A percentile compares a stretch with the other conserved stretches of the same genome.
Evolutionary conservation across 2,329 filamentous ascomycete genomes (phyloP).

Genomic region (Sporothrix sp.): DNA sequence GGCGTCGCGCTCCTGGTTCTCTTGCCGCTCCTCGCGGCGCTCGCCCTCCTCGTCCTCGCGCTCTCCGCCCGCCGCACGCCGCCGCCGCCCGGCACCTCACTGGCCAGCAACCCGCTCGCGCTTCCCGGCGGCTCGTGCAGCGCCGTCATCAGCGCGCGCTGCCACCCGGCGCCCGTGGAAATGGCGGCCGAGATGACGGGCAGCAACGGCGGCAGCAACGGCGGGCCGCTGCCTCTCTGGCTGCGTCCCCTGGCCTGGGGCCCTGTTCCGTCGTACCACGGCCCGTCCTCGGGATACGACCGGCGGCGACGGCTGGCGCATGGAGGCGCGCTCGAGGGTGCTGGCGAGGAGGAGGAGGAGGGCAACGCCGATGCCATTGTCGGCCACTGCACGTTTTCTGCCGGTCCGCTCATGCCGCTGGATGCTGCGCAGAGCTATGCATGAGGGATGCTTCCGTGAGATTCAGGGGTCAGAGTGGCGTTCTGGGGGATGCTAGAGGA

Average conservation of each 20-base stretch:
- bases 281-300: slow-evolving; percentile 20
- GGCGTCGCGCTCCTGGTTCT: slow-evolving; percentile 33
- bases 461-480: too few species aligned
- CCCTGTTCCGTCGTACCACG: slow-evolving; percentile 27
- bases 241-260: slow-evolving; percentile 35
- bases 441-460: slow-evolving; percentile 17
- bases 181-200: slow-evolving; percentile 1
- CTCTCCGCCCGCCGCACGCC: slow-evolving; percentile 33
- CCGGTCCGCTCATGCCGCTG: slow-evolving; percentile 26
- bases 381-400: slow-evolving; percentile 37
- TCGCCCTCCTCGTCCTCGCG: slow-evolving; percentile 27
- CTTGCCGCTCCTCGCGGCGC: slow-evolving; percentile 30
- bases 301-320: slow-evolving; percentile 20
- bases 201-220: slow-evolving; percentile 16
- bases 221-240: slow-evolving; percentile 24
- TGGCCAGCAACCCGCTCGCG: slow-evolving; percentile 36
- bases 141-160: slow-evolving; percentile 41
- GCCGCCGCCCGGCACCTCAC: slow-evolving; percentile 19
- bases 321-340: slow-evolving; percentile 19
- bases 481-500: neutral
- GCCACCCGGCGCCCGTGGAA: slow-evolving; percentile 30
- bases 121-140: slow-evolving; percentile 40
- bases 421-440: slow-evolving; percentile 32
- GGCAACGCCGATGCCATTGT: slow-evolving; percentile 17
- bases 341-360: slow-evolving; percentile 3